Percentiles rank a stretch among this genome's conserved stretches.
Conservation (phyloP, 306 rosid genomes). For the Rubus idaeus region DNA sequence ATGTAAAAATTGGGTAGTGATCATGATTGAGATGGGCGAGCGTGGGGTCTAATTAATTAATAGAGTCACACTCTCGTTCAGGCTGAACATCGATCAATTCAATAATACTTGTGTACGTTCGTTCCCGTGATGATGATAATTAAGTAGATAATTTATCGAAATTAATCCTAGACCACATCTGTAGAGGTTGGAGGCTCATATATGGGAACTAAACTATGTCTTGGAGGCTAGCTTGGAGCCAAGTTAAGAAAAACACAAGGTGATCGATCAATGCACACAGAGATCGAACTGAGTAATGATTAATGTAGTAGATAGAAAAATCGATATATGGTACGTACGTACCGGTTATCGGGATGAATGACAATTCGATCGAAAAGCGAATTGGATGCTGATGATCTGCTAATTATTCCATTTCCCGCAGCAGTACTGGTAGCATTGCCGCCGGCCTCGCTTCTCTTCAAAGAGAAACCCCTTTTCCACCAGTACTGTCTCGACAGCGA, state of each 20-base stretch:
- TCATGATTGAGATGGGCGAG: too few relatives aligned
- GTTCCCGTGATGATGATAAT: too few relatives aligned
- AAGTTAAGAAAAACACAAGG: not conserved
- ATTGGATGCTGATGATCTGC: not conserved
- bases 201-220: too few relatives aligned
- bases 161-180: not conserved
- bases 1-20: too few relatives aligned
- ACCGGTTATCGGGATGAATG: slow-evolving; percentile 43
- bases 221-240: not conserved
- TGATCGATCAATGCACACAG: not conserved
- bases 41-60: not conserved
- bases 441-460: not conserved
- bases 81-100: not conserved
- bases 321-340: not conserved
- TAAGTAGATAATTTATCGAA: not conserved
- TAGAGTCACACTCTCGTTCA: not conserved
- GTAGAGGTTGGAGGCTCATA: too few relatives aligned
- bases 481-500: not conserved
- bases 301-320: not conserved
- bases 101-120: too few relatives aligned
- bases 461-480: slow-evolving; percentile 8
- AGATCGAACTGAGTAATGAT: too few relatives aligned
- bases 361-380: slow-evolving; percentile 20
- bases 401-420: not conserved
- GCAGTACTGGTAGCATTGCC: not conserved